These are phyloP conservation scores for Xylariaceae sp. DNA, from an alignment of 2,329 filamentous ascomycete genomes.

Conservation along the genomic window DNA sequence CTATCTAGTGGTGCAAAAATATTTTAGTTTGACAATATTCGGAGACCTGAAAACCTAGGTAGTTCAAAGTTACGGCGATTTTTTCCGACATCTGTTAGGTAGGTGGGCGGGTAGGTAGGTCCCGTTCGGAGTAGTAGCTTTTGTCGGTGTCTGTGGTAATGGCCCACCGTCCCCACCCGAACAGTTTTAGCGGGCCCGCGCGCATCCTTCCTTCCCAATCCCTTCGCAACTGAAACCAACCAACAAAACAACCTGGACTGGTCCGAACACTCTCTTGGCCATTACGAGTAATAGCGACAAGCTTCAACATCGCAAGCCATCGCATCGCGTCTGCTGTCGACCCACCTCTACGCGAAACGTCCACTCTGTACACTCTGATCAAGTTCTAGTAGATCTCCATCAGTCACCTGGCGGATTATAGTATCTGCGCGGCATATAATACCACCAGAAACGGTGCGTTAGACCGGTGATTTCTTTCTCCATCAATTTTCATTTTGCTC, in stretches of 20 bases:
- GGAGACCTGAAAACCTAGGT: too few species aligned
- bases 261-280: too few species aligned
- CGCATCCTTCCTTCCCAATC: neutral
- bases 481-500: neutral
- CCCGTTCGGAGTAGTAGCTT: too few species aligned
- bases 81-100: too few species aligned
- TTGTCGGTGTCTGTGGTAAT: too few species aligned
- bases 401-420: neutral
- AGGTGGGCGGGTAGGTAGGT: too few species aligned
- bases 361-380: neutral
- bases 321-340: conserved; percentile 7
- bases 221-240: neutral
- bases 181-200: neutral
- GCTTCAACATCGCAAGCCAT: conserved; percentile 16
- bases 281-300: conserved; percentile 7
- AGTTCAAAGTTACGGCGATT: too few species aligned
- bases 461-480: neutral
- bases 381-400: neutral
- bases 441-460: neutral
- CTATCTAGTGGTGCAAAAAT: too few species aligned
- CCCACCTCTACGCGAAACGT: conserved; percentile 2
- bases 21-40: too few species aligned
- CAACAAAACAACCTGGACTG: neutral
- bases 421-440: neutral
- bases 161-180: too few species aligned